These are phyloP conservation scores for Mucor indicus DNA, from an alignment of 371 early-diverging fungal species.

Conservation along the genomic window DNA sequence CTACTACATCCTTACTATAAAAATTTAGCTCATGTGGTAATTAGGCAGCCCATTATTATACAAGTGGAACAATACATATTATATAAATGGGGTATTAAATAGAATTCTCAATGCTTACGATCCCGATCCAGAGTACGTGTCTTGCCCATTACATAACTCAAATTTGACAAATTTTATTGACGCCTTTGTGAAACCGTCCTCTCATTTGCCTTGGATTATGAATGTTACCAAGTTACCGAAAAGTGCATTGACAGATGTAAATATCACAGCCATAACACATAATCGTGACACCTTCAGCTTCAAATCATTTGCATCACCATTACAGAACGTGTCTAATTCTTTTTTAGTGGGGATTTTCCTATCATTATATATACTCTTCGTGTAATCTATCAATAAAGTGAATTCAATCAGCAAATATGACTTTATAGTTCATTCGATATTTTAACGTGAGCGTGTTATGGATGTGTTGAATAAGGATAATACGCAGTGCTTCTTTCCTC, in stretches of 20 bases:
- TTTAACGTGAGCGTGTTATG: too few species aligned
- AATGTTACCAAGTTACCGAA: constrained; percentile 19
- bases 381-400: too few species aligned
- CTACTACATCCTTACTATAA: neutral
- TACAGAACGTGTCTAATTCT: too few species aligned
- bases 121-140: constrained; percentile 18
- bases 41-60: constrained; percentile 26
- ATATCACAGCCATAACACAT: too few species aligned
- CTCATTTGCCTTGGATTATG: constrained; percentile 29
- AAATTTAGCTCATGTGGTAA: neutral
- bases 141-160: constrained; percentile 29
- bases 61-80: constrained; percentile 3
- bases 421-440: too few species aligned
- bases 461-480: too few species aligned
- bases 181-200: constrained; percentile 18
- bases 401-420: too few species aligned
- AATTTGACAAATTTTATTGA: constrained; percentile 14
- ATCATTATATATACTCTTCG: too few species aligned
- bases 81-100: constrained; percentile 23
- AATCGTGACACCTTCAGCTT: too few species aligned
- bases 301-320: too few species aligned
- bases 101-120: constrained; percentile 36
- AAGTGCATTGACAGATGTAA: constrained; percentile 4
- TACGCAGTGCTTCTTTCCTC: too few species aligned
- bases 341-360: too few species aligned